A percentile compares a stretch with the other conserved stretches of the same genome.
Evolutionary conservation across 768 basidiomycete species (phyloP).

Genomic region (Neoboletus magnificus): DNA sequence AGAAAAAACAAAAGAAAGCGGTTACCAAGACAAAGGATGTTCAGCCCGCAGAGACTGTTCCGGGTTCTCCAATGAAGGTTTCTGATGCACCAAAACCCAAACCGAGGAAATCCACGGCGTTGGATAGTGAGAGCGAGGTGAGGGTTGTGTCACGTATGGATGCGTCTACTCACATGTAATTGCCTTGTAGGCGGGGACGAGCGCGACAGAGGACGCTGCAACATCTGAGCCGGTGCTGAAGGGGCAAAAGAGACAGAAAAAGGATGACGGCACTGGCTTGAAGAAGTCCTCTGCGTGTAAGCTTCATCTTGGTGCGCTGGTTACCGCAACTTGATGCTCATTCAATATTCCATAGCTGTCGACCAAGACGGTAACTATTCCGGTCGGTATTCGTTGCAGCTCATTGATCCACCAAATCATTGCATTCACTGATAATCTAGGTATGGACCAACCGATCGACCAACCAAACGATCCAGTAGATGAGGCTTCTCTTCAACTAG

Average conservation of each 20-base stretch:
- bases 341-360: not conserved
- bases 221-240: not conserved
- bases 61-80: slow-evolving; percentile 9
- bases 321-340: not conserved
- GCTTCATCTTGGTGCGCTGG: not conserved
- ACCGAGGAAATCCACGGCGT: slow-evolving; percentile 2
- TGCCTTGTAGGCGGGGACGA: slow-evolving; percentile 7
- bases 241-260: slow-evolving; percentile 9
- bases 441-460: not conserved
- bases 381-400: not conserved
- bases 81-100: not conserved
- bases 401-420: not conserved
- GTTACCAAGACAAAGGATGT: slow-evolving; percentile 1
- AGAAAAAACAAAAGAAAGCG: slow-evolving; percentile 19
- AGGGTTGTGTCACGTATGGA: not conserved
- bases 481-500: slow-evolving; percentile 2
- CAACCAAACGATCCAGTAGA: not conserved
- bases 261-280: not conserved
- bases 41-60: not conserved
- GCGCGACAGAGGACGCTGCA: not conserved
- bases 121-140: slow-evolving; percentile 11
- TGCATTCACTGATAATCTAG: slow-evolving; percentile 3
- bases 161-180: not conserved
- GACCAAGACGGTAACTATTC: slow-evolving; percentile 4
- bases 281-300: slow-evolving; percentile 13